phyloP scores from a whole-genome alignment of 768 basidiomycete species.

The Amanita rubescens region DNA sequence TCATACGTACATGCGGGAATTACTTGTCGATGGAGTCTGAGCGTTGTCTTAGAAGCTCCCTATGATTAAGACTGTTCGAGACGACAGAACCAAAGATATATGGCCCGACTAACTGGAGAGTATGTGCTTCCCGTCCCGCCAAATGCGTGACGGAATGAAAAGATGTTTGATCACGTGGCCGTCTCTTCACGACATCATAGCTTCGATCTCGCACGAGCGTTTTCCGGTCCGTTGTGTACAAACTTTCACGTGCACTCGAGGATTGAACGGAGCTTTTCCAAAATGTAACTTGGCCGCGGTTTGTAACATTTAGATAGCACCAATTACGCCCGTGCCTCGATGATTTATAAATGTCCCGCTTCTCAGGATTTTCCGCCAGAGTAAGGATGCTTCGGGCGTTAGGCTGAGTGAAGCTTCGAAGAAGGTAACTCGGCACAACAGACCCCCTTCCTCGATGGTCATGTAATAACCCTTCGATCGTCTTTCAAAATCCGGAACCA shows the following conservation, averaged over 20 bases:
- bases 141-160: background rate
- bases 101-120: background rate
- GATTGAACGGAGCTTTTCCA: background rate
- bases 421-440: background rate
- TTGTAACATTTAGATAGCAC: too few relatives aligned
- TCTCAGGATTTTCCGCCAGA: background rate
- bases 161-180: conserved; percentile 1
- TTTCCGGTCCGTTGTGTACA: background rate
- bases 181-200: background rate
- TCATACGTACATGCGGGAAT: background rate
- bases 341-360: background rate
- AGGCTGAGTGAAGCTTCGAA: background rate
- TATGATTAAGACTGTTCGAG: background rate
- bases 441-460: background rate
- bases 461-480: background rate
- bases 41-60: background rate
- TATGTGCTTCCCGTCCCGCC: background rate
- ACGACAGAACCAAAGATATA: background rate
- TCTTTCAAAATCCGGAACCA: background rate
- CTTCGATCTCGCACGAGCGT: background rate
- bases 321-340: background rate
- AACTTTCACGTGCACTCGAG: background rate
- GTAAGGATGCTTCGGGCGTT: background rate
- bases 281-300: background rate
- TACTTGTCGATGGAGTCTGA: background rate